Evolutionary conservation across 805 yeast species (phyloP).

Genomic region (Candida verbasci): DNA sequence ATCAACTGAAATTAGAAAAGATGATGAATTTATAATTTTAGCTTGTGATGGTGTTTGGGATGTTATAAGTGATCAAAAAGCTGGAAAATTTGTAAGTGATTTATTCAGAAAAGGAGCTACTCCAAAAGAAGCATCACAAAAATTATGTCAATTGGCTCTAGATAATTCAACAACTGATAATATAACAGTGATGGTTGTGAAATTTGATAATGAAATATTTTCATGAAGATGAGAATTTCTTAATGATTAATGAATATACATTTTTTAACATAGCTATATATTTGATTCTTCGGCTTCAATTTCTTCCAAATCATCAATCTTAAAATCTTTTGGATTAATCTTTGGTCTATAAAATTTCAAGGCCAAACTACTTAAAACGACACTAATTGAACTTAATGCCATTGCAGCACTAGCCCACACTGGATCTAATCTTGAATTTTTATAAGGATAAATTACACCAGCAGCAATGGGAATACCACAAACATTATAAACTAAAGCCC

Average conservation of each 20-base stretch:
- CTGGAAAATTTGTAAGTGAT: constrained; percentile 64
- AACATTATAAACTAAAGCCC: constrained; percentile 56
- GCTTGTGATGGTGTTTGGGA: constrained; percentile 99
- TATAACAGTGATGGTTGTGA: constrained; percentile 87
- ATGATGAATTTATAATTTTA: constrained; percentile 76
- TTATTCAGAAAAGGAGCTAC: constrained; percentile 36
- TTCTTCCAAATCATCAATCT: constrained; percentile 7
- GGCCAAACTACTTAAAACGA: constrained; percentile 52
- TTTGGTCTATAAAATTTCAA: constrained; percentile 45
- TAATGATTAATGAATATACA: not conserved
- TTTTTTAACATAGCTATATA: not conserved
- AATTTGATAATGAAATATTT: constrained; percentile 45
- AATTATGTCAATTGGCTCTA: constrained; percentile 69
- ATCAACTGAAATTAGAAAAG: constrained; percentile 62
- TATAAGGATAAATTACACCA: constrained; percentile 58
- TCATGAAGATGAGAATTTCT: constrained; percentile 4
- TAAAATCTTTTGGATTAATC: constrained; percentile 14
- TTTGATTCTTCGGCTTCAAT: constrained; percentile 9
- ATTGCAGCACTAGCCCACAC: constrained; percentile 68
- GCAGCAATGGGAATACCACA: constrained; percentile 63
- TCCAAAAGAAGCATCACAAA: constrained; percentile 64
- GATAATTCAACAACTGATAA: constrained; percentile 82
- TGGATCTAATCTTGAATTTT: constrained; percentile 52
- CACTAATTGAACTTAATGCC: constrained; percentile 58
- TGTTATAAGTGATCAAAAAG: constrained; percentile 79